phyloP scores from a whole-genome alignment of 495 filamentous ascomycete species.

The Podospora tetraspora region DNA sequence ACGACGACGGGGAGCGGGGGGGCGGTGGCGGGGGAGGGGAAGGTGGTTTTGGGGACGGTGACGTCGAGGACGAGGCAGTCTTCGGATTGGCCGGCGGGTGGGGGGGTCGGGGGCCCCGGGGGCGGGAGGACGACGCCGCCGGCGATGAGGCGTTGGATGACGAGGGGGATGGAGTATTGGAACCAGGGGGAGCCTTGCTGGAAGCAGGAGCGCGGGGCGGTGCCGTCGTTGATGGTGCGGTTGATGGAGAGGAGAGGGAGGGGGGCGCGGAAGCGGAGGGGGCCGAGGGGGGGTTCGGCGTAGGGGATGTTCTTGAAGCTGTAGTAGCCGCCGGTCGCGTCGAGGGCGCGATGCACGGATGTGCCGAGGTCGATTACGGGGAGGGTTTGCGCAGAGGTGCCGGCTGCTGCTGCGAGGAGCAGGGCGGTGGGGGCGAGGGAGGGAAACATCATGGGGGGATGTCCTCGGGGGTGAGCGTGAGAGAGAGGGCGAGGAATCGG shows the following conservation, averaged over 20 bases:
- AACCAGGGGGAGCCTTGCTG: constrained; percentile 7
- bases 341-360: constrained; percentile 5
- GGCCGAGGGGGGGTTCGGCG: constrained; percentile 11
- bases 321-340: constrained; percentile 7
- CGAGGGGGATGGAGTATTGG: constrained; percentile 6
- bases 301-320: constrained; percentile 19
- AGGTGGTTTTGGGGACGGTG: constrained; percentile 3
- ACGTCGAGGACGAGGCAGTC: constrained; percentile 15
- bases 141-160: constrained; percentile 1
- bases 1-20: constrained; percentile 7
- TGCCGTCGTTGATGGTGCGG: constrained; percentile 13
- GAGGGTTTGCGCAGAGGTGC: constrained; percentile 2
- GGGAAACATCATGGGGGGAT: not conserved
- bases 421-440: not conserved
- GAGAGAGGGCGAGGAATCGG: not conserved
- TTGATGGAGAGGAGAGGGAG: constrained; percentile 9
- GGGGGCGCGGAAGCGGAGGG: constrained; percentile 10
- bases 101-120: not conserved
- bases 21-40: not conserved
- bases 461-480: not conserved
- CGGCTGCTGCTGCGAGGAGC: not conserved
- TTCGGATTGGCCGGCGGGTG: constrained; percentile 5
- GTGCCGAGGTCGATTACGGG: constrained; percentile 10
- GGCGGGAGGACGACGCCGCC: constrained; percentile 1
- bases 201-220: constrained; percentile 3